Percentiles rank a stretch among this genome's conserved stretches.
Evolutionary conservation across 768 basidiomycete species (phyloP).

Genomic region (Mycena epipterygia): DNA sequence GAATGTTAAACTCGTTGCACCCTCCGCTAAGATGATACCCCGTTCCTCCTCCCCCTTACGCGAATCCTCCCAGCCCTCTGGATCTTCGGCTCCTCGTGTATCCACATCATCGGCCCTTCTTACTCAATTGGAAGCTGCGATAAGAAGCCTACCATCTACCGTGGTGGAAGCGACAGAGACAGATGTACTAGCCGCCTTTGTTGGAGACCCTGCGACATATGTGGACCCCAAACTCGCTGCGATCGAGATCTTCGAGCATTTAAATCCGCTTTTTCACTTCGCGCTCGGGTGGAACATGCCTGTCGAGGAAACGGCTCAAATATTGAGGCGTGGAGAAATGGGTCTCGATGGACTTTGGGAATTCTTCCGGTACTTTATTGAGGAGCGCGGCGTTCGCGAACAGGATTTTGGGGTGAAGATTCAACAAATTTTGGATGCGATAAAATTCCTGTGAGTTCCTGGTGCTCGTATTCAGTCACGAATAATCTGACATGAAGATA

Average conservation of each 20-base stretch:
- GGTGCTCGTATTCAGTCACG: not conserved
- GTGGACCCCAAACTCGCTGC: not conserved
- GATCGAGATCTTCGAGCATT: not conserved
- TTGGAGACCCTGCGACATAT: not conserved
- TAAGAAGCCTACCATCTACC: not conserved
- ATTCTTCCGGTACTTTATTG: not conserved
- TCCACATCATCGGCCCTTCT: not conserved
- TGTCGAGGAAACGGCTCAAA: not conserved
- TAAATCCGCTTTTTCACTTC: not conserved
- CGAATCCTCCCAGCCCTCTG: not conserved
- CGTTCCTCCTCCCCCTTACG: not conserved
- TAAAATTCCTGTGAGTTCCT: conserved; percentile 3
- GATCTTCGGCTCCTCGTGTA: not conserved
- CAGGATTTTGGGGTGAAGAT: conserved; percentile 7
- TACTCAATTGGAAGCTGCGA: not conserved
- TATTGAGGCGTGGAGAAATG: not conserved
- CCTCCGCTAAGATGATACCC: not conserved
- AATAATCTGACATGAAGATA: not conserved
- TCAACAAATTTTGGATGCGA: conserved; percentile 3
- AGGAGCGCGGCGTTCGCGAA: conserved; percentile 13
- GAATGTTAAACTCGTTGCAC: not conserved
- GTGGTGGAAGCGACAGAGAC: not conserved
- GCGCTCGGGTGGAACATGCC: conserved; percentile 10
- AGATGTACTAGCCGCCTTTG: conserved; percentile 3
- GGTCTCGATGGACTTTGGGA: not conserved